A percentile compares a stretch with the other conserved stretches of the same genome.
These are phyloP conservation scores for Apophysomyces variabilis DNA, from an alignment of 371 early-diverging fungal genomes.

Conservation along the genomic window DNA sequence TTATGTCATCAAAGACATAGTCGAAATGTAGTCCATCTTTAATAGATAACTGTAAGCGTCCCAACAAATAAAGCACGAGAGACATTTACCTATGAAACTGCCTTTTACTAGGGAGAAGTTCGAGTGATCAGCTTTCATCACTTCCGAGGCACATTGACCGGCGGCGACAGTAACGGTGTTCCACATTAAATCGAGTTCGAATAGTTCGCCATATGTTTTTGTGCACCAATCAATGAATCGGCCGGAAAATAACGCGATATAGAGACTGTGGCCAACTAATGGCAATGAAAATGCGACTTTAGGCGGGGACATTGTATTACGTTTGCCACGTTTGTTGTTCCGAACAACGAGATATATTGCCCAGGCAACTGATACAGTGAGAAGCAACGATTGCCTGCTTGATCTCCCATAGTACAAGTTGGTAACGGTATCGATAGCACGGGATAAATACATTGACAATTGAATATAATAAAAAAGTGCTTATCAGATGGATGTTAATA, in stretches of 20 bases:
- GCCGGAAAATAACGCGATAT: conserved; percentile 18
- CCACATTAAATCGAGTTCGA: conserved; percentile 27
- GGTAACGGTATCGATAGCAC: too few relatives aligned
- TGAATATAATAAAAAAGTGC: too few relatives aligned
- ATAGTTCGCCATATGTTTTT: conserved; percentile 38
- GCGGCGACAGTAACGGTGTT: conserved; percentile 28
- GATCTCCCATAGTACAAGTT: too few relatives aligned
- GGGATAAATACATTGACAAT: too few relatives aligned
- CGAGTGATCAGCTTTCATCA: conserved; percentile 29
- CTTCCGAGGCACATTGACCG: conserved; percentile 32
- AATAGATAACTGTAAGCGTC: background rate
- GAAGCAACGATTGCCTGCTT: too few relatives aligned
- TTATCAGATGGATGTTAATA: too few relatives aligned
- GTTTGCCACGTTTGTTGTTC: too few relatives aligned
- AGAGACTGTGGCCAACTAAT: conserved; percentile 35
- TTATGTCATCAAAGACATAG: conserved; percentile 28
- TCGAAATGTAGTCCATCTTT: conserved; percentile 37
- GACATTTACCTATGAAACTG: background rate
- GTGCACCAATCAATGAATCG: conserved; percentile 44
- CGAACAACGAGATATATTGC: too few relatives aligned
- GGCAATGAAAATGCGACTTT: conserved; percentile 37
- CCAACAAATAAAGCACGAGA: too few relatives aligned
- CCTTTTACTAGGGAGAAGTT: conserved; percentile 32
- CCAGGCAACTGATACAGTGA: too few relatives aligned
- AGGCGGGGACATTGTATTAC: conserved; percentile 22